Evolutionary conservation across 305 asterid genomes (phyloP), one percentile per base, ranked within the genome.

Genomic region (Striga hermonthica): DNA sequence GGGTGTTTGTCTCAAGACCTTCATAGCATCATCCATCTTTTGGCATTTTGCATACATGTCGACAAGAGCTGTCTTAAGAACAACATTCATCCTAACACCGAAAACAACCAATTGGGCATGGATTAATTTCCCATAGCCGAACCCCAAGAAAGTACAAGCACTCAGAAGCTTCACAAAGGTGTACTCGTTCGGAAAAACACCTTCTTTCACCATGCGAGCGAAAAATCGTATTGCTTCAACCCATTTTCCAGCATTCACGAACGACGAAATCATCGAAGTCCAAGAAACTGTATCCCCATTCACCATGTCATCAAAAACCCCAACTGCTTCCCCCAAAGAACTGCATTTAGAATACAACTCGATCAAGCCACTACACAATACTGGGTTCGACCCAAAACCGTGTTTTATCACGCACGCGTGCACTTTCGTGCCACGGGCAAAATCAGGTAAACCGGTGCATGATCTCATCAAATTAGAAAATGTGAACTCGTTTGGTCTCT

Each of bases 231-330:
- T 28, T 4, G 75, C 81, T n/a, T 14, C 58, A 60, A 8, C 61
- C 64, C 60, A 62, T 0, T 65, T 31, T 43, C 78, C 73, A 65
- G 73, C 68, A 55, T 65, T 65, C 55, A 61, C 73, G 39, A 69
- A 57, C 3, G 81, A 72, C 41, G 81, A 77, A 69, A 77, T 50
- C 73, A 77, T 69, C 4, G 81, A 50, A 3, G 81, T 77, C 81
- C 81, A 77, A 61, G 78, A 65, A 50, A 77, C 37, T 35, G 58
- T 65, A 57, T 77, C 81, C 11, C 73, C 75, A 37, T 65, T 36
- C 1, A 5, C 65, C 71, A 73, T 61, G 44, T 58, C 62, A 6
- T 16, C 7, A 40, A 77, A 77, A 15, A 77, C 81, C 60, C 35
- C 22, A 61, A 69, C 78, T 13, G 73, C 75, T 59, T 12, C 64